phyloP scores from a whole-genome alignment of 257 asterid species.

The Jacaranda copaia region DNA sequence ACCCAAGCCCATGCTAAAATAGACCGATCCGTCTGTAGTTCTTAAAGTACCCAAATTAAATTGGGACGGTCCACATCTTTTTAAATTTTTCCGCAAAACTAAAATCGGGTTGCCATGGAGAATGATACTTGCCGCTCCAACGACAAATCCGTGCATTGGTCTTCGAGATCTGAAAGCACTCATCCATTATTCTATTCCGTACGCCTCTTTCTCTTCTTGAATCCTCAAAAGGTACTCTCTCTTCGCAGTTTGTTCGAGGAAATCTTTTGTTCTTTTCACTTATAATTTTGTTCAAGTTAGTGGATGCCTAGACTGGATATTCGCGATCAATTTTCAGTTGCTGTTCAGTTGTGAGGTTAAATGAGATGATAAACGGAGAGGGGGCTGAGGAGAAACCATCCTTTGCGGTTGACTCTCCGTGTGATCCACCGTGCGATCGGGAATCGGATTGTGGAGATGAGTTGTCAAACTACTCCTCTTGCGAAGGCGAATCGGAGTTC shows the following conservation, averaged over 20 bases:
- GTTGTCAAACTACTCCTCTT: conserved; percentile 73
- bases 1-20: too few species aligned
- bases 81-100: too few species aligned
- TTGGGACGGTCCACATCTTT: too few species aligned
- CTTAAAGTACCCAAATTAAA: too few species aligned
- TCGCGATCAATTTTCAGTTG: conserved; percentile 28
- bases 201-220: not conserved
- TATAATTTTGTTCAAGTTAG: conserved; percentile 1
- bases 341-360: conserved; percentile 26
- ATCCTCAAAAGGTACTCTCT: conserved; percentile 16
- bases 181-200: not conserved
- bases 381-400: conserved; percentile 58
- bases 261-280: not conserved
- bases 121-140: not conserved
- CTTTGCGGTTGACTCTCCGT: conserved; percentile 44
- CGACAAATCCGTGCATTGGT: not conserved
- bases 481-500: conserved; percentile 82
- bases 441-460: conserved; percentile 77
- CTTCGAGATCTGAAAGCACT: conserved; percentile 26
- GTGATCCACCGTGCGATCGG: conserved; percentile 59
- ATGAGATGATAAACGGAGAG: conserved; percentile 66
- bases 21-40: too few species aligned
- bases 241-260: conserved; percentile 3
- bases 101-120: too few species aligned
- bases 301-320: conserved; percentile 10